Evolutionary conservation across 257 asterid species (phyloP).

Genomic region (Solanum rostratum): DNA sequence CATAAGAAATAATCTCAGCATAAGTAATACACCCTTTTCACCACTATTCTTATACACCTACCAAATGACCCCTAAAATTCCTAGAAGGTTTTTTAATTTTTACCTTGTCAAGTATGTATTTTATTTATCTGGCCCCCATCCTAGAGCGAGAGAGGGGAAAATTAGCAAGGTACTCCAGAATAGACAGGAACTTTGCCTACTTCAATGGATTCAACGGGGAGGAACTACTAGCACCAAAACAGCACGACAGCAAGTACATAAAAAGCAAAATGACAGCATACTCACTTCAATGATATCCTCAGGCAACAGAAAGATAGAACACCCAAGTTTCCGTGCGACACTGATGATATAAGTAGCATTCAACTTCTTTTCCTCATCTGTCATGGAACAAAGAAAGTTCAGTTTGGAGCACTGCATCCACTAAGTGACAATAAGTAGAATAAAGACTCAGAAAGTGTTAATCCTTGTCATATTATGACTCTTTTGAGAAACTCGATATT

Average conservation of each 20-base stretch:
- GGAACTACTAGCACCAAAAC: not conserved
- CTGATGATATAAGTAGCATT: conserved; percentile 97
- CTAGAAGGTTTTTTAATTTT: not conserved
- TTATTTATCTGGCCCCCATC: not conserved
- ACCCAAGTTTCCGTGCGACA: conserved; percentile 94
- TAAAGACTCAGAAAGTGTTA: not conserved
- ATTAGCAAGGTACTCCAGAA: not conserved
- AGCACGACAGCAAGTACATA: not conserved
- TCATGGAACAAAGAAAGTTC: conserved; percentile 7
- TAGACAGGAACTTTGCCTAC: not conserved
- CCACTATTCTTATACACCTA: no score
- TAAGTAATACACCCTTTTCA: no score
- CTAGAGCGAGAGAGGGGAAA: no score
- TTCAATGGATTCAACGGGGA: not conserved
- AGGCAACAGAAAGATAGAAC: conserved; percentile 93
- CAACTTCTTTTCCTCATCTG: conserved; percentile 89
- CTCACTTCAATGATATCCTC: conserved; percentile 95
- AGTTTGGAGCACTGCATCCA: not conserved
- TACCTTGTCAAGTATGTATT: not conserved
- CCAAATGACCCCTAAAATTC: not conserved
- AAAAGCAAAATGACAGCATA: not conserved
- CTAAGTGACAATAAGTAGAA: not conserved
- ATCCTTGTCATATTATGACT: not conserved
- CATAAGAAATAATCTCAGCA: no score
- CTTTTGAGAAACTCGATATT: not conserved